Percentiles rank a stretch among this genome's conserved stretches.
Evolutionary conservation across 805 yeast species (phyloP).

Genomic region (Kuraishia floccosa): DNA sequence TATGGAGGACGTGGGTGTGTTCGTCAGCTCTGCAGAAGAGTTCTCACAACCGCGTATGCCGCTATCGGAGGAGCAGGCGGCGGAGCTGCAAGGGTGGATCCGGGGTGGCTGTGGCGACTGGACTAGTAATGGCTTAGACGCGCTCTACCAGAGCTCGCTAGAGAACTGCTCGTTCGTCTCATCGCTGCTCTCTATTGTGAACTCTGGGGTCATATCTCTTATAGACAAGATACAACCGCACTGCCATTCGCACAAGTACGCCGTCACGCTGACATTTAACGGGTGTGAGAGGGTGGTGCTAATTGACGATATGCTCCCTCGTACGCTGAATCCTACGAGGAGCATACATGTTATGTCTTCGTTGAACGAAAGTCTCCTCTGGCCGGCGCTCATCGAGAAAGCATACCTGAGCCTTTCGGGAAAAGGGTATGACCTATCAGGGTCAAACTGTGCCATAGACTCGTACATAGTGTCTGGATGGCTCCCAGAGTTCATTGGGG

Average conservation of each 20-base stretch:
- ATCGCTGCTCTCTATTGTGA: constrained; percentile 40
- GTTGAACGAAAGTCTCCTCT: constrained; percentile 21
- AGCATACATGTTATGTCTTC: constrained; percentile 23
- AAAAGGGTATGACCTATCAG: constrained; percentile 46
- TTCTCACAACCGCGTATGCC: constrained; percentile 1
- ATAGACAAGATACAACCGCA: constrained; percentile 15
- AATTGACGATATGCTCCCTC: constrained; percentile 37
- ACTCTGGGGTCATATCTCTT: constrained; percentile 11
- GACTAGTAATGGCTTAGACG: constrained; percentile 8
- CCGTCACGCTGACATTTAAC: constrained; percentile 34
- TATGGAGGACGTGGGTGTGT: constrained; percentile 1
- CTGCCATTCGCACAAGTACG: constrained; percentile 18
- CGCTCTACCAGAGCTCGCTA: constrained; percentile 36
- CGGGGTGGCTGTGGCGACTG: too few relatives aligned
- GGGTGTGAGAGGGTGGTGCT: constrained; percentile 38
- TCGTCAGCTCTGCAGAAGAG: constrained; percentile 2
- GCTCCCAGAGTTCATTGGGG: constrained; percentile 60
- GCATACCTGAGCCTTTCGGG: constrained; percentile 52
- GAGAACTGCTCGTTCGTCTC: constrained; percentile 73
- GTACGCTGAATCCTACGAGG: constrained; percentile 8
- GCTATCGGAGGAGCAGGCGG: neutral
- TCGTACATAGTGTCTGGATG: constrained; percentile 57
- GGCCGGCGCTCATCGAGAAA: constrained; percentile 74
- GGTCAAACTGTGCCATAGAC: constrained; percentile 71
- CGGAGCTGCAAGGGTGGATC: too few relatives aligned